Conservation (phyloP, 495 filamentous ascomycete genomes). For the Hypoxylon fuscum region DNA sequence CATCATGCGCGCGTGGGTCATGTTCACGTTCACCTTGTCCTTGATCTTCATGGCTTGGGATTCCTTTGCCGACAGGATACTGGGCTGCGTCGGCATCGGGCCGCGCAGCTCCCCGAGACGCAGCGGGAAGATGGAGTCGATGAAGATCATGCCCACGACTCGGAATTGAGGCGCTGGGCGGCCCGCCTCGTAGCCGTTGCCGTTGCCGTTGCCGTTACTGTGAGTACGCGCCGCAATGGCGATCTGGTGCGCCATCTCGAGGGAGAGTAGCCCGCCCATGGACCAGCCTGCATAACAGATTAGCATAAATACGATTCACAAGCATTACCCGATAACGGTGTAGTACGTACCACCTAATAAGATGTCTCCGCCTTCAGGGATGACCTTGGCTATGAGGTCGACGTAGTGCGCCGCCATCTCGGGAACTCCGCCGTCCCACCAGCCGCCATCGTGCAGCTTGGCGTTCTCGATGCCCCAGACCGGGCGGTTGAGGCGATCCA, state of each 20-base stretch:
- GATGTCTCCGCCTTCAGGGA: conserved; percentile 48
- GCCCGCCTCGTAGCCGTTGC: conserved; percentile 9
- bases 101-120: conserved; percentile 14
- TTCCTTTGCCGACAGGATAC: conserved; percentile 41
- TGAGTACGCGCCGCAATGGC: conserved; percentile 20
- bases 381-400: conserved; percentile 35
- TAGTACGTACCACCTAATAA: conserved; percentile 31
- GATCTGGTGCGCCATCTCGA: conserved; percentile 52
- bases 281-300: conserved; percentile 52
- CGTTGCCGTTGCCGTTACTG: not conserved
- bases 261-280: conserved; percentile 52
- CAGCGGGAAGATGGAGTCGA: conserved; percentile 53
- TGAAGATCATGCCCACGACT: conserved; percentile 54
- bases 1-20: conserved; percentile 51
- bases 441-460: conserved; percentile 43
- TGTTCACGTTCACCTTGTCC: conserved; percentile 49
- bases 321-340: too few relatives aligned
- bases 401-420: conserved; percentile 46
- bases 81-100: conserved; percentile 20
- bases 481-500: conserved; percentile 42
- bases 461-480: conserved; percentile 50
- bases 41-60: conserved; percentile 45
- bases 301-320: not conserved
- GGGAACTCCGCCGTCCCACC: conserved; percentile 45
- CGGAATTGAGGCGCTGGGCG: conserved; percentile 30